These are phyloP conservation scores for Zygoascus hellenicus DNA, from an alignment of 1,139 yeast species.

Conservation along the genomic window DNA sequence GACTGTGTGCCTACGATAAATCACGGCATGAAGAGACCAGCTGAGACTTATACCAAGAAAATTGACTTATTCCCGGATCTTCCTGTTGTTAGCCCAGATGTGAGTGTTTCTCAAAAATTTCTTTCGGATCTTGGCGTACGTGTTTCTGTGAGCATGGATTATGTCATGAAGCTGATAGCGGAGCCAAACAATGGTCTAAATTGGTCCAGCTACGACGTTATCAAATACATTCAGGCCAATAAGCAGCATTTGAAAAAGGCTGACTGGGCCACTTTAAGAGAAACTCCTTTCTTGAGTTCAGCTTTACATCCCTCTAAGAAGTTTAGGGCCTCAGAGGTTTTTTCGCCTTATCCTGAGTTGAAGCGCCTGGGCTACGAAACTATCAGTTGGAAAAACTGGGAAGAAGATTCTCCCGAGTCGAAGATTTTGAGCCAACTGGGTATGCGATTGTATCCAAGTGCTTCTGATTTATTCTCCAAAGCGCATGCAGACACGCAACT, in stretches of 20 bases:
- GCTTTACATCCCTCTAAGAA: conserved; percentile 8
- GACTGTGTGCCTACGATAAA: conserved; percentile 36
- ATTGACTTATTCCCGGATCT: conserved; percentile 37
- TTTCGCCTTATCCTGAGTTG: conserved; percentile 31
- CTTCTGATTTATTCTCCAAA: conserved; percentile 22
- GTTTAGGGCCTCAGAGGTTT: conserved; percentile 26
- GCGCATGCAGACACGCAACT: conserved; percentile 13
- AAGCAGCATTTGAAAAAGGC: conserved; percentile 24
- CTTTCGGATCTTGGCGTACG: conserved; percentile 34
- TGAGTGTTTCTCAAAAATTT: conserved; percentile 29
- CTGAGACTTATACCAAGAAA: conserved; percentile 32
- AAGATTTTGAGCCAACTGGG: conserved; percentile 32
- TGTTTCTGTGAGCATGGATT: conserved; percentile 38
- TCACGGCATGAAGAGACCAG: conserved; percentile 35
- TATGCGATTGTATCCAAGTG: conserved; percentile 27
- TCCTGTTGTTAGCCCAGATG: conserved; percentile 29
- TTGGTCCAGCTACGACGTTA: conserved; percentile 37
- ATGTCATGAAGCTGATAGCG: conserved; percentile 34
- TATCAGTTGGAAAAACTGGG: conserved; percentile 28
- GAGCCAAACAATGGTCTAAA: conserved; percentile 24
- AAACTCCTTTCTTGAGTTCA: conserved; percentile 30
- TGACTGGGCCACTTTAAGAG: conserved; percentile 31
- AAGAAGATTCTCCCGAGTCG: conserved; percentile 32
- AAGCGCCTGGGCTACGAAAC: conserved; percentile 29
- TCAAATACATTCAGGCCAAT: conserved; percentile 33